phyloP scores from a whole-genome alignment of 305 asterid genomes.

The Fraxinus latifolia region DNA sequence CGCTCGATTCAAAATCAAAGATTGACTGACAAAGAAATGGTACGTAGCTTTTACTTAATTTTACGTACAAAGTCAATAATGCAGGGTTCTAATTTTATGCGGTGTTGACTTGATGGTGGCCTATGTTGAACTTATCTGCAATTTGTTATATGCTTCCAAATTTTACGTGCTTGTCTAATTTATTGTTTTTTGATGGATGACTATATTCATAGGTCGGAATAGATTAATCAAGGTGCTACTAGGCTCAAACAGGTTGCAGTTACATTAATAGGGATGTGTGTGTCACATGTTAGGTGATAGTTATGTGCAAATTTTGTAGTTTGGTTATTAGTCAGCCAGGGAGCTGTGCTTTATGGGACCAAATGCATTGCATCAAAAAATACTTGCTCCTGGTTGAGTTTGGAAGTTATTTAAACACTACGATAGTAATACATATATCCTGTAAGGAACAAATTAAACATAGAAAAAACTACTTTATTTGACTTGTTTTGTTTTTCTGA shows the following conservation, averaged over 20 bases:
- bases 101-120: conserved; percentile 2
- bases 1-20: conserved; percentile 41
- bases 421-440: neutral
- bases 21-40: conserved; percentile 85
- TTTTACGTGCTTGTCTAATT: neutral
- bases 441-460: neutral
- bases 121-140: neutral
- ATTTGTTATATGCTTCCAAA: conserved; percentile 11
- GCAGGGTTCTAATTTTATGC: conserved; percentile 11
- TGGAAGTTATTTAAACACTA: neutral
- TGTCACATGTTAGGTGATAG: conserved; percentile 4
- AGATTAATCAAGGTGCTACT: conserved; percentile 2
- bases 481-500: neutral
- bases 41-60: conserved; percentile 33
- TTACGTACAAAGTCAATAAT: conserved; percentile 20
- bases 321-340: conserved; percentile 11
- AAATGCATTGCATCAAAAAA: conserved; percentile 11
- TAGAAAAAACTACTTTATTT: neutral
- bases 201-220: conserved; percentile 5
- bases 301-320: neutral
- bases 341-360: conserved; percentile 1
- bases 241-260: neutral
- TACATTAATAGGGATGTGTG: neutral
- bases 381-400: neutral
- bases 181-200: conserved; percentile 7